Percentiles rank a stretch among this genome's conserved stretches.
Conservation (phyloP, 805 yeast genomes). For the Metschnikowia anglica region DNA sequence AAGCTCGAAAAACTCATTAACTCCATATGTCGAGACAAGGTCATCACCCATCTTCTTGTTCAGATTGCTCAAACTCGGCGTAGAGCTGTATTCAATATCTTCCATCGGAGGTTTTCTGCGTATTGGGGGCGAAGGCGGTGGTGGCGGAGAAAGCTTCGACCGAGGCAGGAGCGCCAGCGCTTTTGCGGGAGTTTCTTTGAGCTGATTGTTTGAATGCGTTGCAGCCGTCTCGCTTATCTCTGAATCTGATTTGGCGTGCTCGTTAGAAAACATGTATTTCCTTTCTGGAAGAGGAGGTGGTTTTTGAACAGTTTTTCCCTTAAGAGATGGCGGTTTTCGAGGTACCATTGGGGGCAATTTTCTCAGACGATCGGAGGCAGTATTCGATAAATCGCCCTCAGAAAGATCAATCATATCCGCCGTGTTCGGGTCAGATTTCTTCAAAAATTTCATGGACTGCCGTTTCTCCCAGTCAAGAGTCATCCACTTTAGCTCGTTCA, state of each 20-base stretch:
- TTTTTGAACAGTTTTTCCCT: slow-evolving; percentile 29
- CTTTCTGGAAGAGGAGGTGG: slow-evolving; percentile 39
- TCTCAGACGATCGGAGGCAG: slow-evolving; percentile 11
- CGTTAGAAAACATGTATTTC: slow-evolving; percentile 10
- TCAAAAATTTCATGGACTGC: slow-evolving; percentile 8
- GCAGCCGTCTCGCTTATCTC: not conserved
- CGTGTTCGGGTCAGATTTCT: slow-evolving; percentile 7
- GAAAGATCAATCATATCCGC: slow-evolving; percentile 42
- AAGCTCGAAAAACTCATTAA: slow-evolving; percentile 30
- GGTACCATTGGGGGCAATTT: slow-evolving; percentile 47
- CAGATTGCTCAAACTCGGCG: not conserved
- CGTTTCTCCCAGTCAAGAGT: slow-evolving; percentile 17
- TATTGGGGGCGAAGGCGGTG: slow-evolving; percentile 34
- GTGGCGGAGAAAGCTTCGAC: slow-evolving; percentile 4
- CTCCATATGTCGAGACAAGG: slow-evolving; percentile 25
- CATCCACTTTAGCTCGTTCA: slow-evolving; percentile 30
- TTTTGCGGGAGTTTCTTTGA: not conserved
- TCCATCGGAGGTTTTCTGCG: slow-evolving; percentile 14
- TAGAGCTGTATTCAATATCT: not conserved
- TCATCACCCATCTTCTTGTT: slow-evolving; percentile 24
- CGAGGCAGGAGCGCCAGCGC: slow-evolving; percentile 4
- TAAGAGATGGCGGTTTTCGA: slow-evolving; percentile 43
- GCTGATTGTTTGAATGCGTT: not conserved
- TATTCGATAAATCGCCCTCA: slow-evolving; percentile 18
- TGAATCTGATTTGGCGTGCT: slow-evolving; percentile 4